Evolutionary conservation across 306 rosid species (phyloP), one percentile per base, ranked within the genome.

Genomic region (Dryas drummondii): DNA sequence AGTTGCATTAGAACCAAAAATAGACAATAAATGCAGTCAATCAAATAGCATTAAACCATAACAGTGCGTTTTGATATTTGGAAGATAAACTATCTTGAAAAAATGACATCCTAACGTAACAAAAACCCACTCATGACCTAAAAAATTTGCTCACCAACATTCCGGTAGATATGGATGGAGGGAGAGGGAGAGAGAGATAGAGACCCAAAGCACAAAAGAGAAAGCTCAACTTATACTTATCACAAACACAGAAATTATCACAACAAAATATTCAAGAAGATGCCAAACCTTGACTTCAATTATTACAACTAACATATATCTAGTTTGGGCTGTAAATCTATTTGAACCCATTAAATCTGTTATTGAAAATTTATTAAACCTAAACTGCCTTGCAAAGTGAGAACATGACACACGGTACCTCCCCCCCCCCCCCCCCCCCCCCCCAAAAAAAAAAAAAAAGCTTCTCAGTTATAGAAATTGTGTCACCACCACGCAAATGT

Each of bases 1-100:
- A 65, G 12, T n/a, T 44, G 63, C 10, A 40, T 44, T 11, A 14
- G 45, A 73, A 32, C 19, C 67, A 58, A 70, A 62, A 70, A 61
- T 17, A 74, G 58, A 42, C 56, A 26, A 49, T 32, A 32, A 32
- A 32, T 32, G 37, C 37, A 32, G 48, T 12, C 49, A 63, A 41
- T 5, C 14, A 14, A 72, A 63, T 5, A 51, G 22, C 2, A 52
- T 55, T 27, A 59, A n/a, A 68, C 40, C 46, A 22, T 59, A 11
- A 13, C 22, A 45, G 48, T 13, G 57, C 57, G 13, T 52, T 52
- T 16, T 52, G 15, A 4, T 13, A 15, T 16, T 14, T 52, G 5
- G 15, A 13, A 55, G 32, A 17, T 17, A 55, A n/a, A 55, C 17
- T 17, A 7, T n/a, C 4, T 27, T 55, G 7, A 27, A 52, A 52